Evolutionary conservation across 1,284 basidiomycete species (phyloP).

Genomic region (Sphaerobolus stellatus): DNA sequence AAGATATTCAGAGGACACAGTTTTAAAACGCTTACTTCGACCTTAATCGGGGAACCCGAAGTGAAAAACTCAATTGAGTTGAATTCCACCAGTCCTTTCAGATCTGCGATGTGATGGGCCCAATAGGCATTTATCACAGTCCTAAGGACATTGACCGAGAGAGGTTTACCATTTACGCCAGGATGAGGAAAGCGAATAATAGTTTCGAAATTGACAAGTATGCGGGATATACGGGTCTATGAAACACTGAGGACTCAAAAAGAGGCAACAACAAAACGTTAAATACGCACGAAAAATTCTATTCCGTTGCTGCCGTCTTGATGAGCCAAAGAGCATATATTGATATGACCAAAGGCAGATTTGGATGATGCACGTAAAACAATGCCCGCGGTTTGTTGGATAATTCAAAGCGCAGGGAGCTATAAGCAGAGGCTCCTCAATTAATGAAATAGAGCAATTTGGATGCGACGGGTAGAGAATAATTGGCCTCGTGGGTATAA

Average conservation of each 20-base stretch:
- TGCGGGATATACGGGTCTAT: not conserved
- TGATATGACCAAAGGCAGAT: slow-evolving; percentile 30
- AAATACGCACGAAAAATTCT: slow-evolving; percentile 44
- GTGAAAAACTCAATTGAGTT: slow-evolving; percentile 28
- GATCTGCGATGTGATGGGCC: slow-evolving; percentile 26
- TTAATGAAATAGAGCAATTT: slow-evolving; percentile 3
- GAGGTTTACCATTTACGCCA: slow-evolving; percentile 14
- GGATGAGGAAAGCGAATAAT: slow-evolving; percentile 37
- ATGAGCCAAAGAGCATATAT: slow-evolving; percentile 35
- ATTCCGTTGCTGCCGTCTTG: slow-evolving; percentile 33
- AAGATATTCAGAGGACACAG: not conserved
- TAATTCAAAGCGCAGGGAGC: not conserved
- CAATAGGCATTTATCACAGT: slow-evolving; percentile 39
- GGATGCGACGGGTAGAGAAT: slow-evolving; percentile 2
- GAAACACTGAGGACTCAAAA: no score
- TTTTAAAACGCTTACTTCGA: slow-evolving; percentile 25
- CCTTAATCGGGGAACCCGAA: slow-evolving; percentile 31
- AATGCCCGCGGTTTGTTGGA: slow-evolving; percentile 24
- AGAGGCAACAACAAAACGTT: no score
- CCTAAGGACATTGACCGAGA: slow-evolving; percentile 37
- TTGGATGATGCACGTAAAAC: slow-evolving; percentile 29
- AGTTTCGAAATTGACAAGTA: slow-evolving; percentile 26
- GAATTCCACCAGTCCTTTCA: slow-evolving; percentile 30
- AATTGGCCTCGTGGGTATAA: no score
- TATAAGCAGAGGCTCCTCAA: not conserved